Conservation (phyloP, 306 rosid species). For the Inga oerstediana region DNA sequence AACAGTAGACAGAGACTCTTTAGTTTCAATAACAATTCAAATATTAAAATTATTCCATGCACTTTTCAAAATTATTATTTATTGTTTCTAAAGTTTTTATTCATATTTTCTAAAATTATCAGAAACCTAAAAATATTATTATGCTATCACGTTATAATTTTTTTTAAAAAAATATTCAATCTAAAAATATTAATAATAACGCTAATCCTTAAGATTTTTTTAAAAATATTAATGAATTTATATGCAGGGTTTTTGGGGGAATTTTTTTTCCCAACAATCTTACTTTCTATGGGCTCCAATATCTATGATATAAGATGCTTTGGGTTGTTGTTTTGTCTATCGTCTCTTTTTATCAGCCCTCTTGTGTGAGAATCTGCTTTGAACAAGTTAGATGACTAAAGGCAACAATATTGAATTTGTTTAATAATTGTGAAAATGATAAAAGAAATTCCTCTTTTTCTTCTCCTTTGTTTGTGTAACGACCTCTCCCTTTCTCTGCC, state of each 20-base stretch:
- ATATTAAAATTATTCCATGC: background rate
- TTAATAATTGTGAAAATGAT: background rate
- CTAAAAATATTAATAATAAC: background rate
- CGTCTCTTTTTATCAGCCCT: background rate
- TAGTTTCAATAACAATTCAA: background rate
- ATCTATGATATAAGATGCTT: background rate
- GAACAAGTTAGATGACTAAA: background rate
- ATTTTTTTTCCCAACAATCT: background rate
- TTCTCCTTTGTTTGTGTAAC: background rate
- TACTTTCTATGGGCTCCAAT: background rate
- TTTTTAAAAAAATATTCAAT: background rate
- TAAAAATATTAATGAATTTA: background rate
- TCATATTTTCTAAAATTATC: background rate
- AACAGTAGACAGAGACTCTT: background rate
- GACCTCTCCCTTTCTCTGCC: background rate
- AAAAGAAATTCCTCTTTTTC: constrained; percentile 1
- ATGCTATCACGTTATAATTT: background rate
- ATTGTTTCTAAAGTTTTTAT: too few relatives aligned
- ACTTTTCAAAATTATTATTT: background rate
- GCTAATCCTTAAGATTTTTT: background rate
- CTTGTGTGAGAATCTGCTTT: background rate
- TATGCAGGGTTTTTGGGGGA: background rate
- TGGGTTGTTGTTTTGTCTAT: background rate
- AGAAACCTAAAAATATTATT: background rate
- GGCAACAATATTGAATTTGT: background rate